phyloP scores from a whole-genome alignment of 495 filamentous ascomycete species.

The Neurospora sp. region DNA sequence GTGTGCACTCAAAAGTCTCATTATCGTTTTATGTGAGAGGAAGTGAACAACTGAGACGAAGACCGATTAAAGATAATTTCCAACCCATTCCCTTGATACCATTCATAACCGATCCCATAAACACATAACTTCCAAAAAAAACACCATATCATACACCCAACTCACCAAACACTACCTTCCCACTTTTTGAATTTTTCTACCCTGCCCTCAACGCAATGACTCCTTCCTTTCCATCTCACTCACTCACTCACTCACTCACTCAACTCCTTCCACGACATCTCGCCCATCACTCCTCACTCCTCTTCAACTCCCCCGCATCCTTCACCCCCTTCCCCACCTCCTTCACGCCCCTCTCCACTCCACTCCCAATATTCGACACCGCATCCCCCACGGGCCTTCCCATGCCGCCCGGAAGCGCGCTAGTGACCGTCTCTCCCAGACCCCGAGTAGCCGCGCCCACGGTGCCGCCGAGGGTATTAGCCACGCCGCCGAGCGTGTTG shows the following conservation, averaged over 20 bases:
- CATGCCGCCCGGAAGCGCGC: conserved; percentile 44
- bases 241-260: too few species aligned
- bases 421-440: conserved; percentile 50
- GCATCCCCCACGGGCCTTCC: conserved; percentile 54
- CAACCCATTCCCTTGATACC: neutral
- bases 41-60: neutral
- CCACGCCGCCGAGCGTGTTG: conserved; percentile 35
- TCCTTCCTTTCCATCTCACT: too few species aligned
- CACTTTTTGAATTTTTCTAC: too few species aligned
- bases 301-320: conserved; percentile 52
- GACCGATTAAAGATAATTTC: neutral
- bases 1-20: neutral
- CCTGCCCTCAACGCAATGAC: too few species aligned
- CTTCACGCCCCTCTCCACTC: conserved; percentile 44
- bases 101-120: too few species aligned
- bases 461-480: conserved; percentile 55
- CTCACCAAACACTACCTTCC: neutral
- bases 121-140: neutral
- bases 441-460: conserved; percentile 53
- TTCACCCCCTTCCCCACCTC: conserved; percentile 48
- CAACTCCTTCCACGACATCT: neutral
- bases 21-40: neutral
- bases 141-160: neutral
- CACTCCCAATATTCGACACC: conserved; percentile 42
- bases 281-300: neutral